A percentile compares a stretch with the other conserved stretches of the same genome.
These are phyloP conservation scores for Amanita thiersii DNA, from an alignment of 768 basidiomycete species.

Conservation along the genomic window DNA sequence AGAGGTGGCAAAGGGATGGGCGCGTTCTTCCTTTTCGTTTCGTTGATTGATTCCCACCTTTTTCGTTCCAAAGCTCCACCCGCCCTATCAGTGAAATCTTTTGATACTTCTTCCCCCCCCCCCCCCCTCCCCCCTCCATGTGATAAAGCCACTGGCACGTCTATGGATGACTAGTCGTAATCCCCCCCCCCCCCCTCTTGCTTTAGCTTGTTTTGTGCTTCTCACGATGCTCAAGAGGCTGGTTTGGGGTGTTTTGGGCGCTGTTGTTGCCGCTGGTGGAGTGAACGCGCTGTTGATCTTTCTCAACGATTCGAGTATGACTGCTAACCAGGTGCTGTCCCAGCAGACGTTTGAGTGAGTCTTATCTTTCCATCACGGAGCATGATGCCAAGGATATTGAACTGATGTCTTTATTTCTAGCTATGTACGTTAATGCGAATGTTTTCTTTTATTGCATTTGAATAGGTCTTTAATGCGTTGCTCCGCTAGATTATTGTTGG, in stretches of 20 bases:
- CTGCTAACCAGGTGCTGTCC: slow-evolving; percentile 13
- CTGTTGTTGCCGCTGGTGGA: slow-evolving; percentile 10
- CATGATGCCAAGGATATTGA: too few species aligned
- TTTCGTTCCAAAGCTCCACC: too few species aligned
- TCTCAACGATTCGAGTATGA: slow-evolving; percentile 10
- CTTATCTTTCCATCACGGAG: neutral
- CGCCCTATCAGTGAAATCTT: too few species aligned
- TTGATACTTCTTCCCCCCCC: too few species aligned
- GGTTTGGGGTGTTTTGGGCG: too few species aligned
- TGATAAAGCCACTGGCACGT: neutral
- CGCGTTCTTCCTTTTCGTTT: too few species aligned
- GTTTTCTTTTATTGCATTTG: neutral
- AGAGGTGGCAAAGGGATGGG: too few species aligned
- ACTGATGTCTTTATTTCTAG: slow-evolving; percentile 3
- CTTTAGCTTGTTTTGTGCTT: neutral
- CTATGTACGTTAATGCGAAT: slow-evolving; percentile 9
- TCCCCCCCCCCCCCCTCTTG: neutral
- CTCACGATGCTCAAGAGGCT: slow-evolving; percentile 10
- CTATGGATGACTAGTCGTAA: neutral
- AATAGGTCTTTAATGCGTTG: slow-evolving; percentile 1
- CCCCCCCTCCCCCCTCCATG: too few species aligned
- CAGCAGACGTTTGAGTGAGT: slow-evolving; percentile 17
- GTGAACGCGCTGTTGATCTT: slow-evolving; percentile 15
- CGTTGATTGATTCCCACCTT: neutral
- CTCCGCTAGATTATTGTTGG: slow-evolving; percentile 24